Evolutionary conservation across 1,139 yeast species (phyloP).

Genomic region (Suhomyces atakaporum): DNA sequence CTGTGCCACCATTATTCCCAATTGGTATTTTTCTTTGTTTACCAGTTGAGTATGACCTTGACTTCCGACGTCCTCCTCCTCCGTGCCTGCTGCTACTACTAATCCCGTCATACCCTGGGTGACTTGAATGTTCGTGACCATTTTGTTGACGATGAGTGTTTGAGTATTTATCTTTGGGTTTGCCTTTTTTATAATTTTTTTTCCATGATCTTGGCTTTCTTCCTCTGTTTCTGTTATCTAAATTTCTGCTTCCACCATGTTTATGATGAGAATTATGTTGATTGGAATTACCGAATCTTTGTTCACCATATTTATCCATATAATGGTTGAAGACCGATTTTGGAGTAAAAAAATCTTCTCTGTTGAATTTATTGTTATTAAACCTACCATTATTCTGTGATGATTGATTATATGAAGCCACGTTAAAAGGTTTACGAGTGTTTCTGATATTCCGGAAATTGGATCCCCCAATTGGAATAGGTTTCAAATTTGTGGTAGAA

Average conservation of each 20-base stretch:
- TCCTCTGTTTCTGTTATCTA: constrained; percentile 36
- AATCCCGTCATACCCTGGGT: constrained; percentile 2
- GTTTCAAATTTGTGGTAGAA: constrained; percentile 41
- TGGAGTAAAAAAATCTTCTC: constrained; percentile 78
- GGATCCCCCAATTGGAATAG: constrained; percentile 42
- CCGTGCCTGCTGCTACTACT: constrained; percentile 4
- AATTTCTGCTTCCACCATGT: constrained; percentile 16
- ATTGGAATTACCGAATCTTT: constrained; percentile 23
- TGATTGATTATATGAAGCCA: constrained; percentile 54
- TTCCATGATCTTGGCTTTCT: constrained; percentile 35
- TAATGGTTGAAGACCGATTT: constrained; percentile 71
- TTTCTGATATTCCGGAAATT: constrained; percentile 45
- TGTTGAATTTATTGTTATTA: constrained; percentile 42
- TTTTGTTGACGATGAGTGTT: constrained; percentile 18
- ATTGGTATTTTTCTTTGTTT: constrained; percentile 21
- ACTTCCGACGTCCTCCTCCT: constrained; percentile 17
- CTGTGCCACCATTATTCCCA: constrained; percentile 4
- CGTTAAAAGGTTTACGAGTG: constrained; percentile 63
- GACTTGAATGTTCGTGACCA: constrained; percentile 10
- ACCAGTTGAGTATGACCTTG: constrained; percentile 36
- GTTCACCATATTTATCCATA: constrained; percentile 66
- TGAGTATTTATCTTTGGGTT: constrained; percentile 16
- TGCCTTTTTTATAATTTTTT: constrained; percentile 19
- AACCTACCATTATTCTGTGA: constrained; percentile 20
- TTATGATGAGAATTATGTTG: constrained; percentile 14